Evolutionary conservation across 306 rosid genomes (phyloP), one percentile per base, ranked within the genome.

Genomic region (Aeschynomene evenia): DNA sequence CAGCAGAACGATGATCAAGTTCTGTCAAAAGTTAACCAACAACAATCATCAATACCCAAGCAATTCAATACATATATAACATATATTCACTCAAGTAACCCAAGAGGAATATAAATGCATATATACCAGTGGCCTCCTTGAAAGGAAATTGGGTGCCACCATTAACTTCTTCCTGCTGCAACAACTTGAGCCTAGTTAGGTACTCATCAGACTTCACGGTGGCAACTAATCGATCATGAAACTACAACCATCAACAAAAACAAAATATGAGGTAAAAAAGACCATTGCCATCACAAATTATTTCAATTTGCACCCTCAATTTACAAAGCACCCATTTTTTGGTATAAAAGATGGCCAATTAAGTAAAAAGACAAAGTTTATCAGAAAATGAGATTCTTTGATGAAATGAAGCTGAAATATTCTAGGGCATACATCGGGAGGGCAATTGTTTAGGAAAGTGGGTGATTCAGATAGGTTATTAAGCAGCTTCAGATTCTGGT

Each of bases 71-170:
- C 22, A 75, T 2, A 46, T 2, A 63, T 63, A 14, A 14, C 20
- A 79, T 20, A n/a, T 26, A 37, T 22, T 50, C 46, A 54, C 39
- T 34, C 48, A 46, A 55, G 9, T 37, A 36, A 36, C 42, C 11
- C 42, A 48, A 64, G 10, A 56, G 4, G 56, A 72, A 8, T 39
- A 48, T 14, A 4, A 14, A 43, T 43, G 19, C 19, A 14, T 43
- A 42, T 37, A 80, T 74, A 94, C 97, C 92, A 80, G 90, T 82
- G 23, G 96, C 89, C 75, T 85, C 88, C 83, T 77, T 85, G 78
- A 91, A 94, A 31, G 99, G 99, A 77, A 94, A 94, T 56, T 87
- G 91, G 70, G 79, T 82, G 63, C 74, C 85, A 33, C 79, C 89
- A 10, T 63, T 51, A 18, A 55, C 74, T 9, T 82, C 80, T 59